A percentile compares a stretch with the other conserved stretches of the same genome.
phyloP scores from a whole-genome alignment of 176 grass and related monocot genomes.

The Bromus sterilis region DNA sequence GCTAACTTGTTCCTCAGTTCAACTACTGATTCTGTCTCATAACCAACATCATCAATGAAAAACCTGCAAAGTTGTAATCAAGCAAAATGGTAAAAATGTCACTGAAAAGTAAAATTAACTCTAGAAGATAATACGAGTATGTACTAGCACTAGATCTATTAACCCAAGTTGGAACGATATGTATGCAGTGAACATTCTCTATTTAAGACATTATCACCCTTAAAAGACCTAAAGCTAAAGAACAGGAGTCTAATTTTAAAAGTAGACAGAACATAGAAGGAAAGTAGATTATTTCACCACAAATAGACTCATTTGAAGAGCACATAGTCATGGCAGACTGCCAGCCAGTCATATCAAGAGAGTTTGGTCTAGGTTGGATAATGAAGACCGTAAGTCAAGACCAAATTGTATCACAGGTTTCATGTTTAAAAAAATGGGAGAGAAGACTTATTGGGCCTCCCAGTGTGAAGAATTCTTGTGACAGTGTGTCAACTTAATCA shows the following conservation, averaged over 20 bases:
- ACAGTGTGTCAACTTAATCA: background rate
- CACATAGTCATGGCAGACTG: background rate
- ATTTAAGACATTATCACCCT: background rate
- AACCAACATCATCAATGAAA: slow-evolving; percentile 53
- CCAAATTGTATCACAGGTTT: background rate
- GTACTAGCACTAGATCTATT: background rate
- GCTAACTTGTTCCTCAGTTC: slow-evolving; percentile 54
- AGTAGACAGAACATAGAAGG: background rate
- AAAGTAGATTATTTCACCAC: background rate
- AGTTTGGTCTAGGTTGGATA: background rate
- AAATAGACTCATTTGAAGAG: background rate
- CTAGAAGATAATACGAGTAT: background rate
- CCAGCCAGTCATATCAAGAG: background rate
- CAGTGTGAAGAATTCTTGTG: background rate
- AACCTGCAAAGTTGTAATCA: slow-evolving; percentile 38
- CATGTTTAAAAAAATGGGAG: background rate
- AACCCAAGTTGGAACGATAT: background rate
- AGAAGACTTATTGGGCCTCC: background rate
- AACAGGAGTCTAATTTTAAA: background rate
- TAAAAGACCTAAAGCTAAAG: background rate
- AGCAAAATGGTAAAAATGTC: slow-evolving; percentile 11
- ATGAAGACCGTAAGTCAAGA: background rate
- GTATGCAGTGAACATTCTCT: background rate
- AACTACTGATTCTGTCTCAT: slow-evolving; percentile 36
- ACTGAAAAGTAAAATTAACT: background rate